Evolutionary conservation across 2,329 filamentous ascomycete genomes (phyloP), one percentile per base, ranked within the genome.

Genomic region (Fusarium domesticum): DNA sequence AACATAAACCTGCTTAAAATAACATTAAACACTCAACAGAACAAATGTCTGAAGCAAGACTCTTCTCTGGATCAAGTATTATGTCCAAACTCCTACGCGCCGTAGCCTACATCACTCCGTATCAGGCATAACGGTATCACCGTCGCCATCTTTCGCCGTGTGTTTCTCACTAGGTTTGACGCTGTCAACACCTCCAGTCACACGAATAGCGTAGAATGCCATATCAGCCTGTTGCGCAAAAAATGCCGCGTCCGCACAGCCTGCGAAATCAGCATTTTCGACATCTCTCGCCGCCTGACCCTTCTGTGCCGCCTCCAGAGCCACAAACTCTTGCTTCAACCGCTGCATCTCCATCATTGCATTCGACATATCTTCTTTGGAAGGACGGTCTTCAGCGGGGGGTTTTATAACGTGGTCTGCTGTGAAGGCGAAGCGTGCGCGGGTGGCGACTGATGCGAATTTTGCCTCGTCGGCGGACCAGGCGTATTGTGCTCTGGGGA

Each of bases 221-320:
- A 54, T 53, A 18, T 51, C 49, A 0, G 62, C 61, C 30, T 58
- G 48, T 4, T 38, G 39, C 3, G 62, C 61, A 33, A 54, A 64
- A 6, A 48, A 23, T 1, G 62, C 62, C 32, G 35, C 39, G 30
- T 63, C 60, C 0, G 61, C 54, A 31, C 50, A 59, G 2, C 56
- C 59, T 10, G 61, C 62, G 47, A 61, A 59, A 42, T 50, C 43
- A 0, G 56, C 61, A n/a, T 33, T 45, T 10, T 39, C 39, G 5
- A 53, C 59, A 17, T 55, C 39, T 6, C 53, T 56, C 5, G 51
- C 52, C 1, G 46, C 50, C 18, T 41, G 23, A 8, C 48, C 51
- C 33, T 45, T 50, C 3, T 47, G 39, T 4, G 17, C 23, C 1
- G 35, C 18, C 39, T 64, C 59, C 1, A 56, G 47, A 0, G 19